These are phyloP conservation scores for Creolimax fragrantissima DNA, from an alignment of 78 protist species.

Conservation along the genomic window DNA sequence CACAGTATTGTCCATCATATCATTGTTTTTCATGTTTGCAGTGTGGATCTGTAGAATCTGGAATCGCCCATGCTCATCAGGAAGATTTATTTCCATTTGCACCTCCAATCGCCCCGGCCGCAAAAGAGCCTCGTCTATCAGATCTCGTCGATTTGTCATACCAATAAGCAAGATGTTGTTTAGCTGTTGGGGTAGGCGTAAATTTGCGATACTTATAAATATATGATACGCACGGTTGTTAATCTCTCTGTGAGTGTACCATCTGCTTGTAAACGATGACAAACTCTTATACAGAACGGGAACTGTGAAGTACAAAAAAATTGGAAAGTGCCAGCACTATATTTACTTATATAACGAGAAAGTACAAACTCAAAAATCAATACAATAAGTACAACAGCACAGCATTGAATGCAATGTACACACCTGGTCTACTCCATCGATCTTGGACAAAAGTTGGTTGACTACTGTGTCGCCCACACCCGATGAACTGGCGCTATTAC, in stretches of 20 bases:
- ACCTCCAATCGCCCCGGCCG: constrained; percentile 96
- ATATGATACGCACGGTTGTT: too few relatives aligned
- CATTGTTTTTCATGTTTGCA: constrained; percentile 38
- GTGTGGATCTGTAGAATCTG: constrained; percentile 95
- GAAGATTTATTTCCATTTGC: constrained; percentile 90
- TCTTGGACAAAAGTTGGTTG: constrained; percentile 94
- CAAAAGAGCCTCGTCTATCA: constrained; percentile 96
- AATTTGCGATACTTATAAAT: too few relatives aligned
- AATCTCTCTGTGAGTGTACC: too few relatives aligned
- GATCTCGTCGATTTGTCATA: constrained; percentile 96
- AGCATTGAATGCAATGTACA: too few relatives aligned
- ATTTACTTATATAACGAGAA: too few relatives aligned
- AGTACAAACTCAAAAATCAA: too few relatives aligned
- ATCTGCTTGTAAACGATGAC: too few relatives aligned
- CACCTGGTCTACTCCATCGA: constrained; percentile 26
- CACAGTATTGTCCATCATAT: constrained; percentile 69
- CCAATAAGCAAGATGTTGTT: constrained; percentile 97
- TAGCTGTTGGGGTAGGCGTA: constrained; percentile 16
- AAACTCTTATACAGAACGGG: too few relatives aligned
- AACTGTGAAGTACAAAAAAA: too few relatives aligned
- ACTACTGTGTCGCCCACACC: constrained; percentile 94
- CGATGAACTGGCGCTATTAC: constrained; percentile 52
- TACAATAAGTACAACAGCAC: too few relatives aligned
- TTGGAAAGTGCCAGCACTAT: too few relatives aligned
- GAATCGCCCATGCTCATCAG: constrained; percentile 89